Conservation (phyloP, 495 filamentous ascomycete genomes). For the Penicillium arizonense region DNA sequence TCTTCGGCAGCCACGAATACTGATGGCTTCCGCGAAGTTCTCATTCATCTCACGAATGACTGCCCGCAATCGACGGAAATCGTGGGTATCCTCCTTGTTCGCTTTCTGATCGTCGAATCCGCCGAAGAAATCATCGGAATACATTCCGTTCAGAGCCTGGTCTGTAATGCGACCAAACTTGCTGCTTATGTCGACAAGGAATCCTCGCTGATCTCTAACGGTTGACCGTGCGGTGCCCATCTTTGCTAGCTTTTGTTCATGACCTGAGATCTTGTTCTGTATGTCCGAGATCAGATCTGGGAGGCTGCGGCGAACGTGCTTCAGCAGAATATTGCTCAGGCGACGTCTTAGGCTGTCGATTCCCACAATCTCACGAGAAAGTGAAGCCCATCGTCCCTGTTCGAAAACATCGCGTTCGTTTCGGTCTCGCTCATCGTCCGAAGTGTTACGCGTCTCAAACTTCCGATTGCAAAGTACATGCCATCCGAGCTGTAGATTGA, state of each 20-base stretch:
- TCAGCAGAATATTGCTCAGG: slow-evolving; percentile 39
- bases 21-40: slow-evolving; percentile 54
- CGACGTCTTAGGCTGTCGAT: slow-evolving; percentile 39
- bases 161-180: slow-evolving; percentile 48
- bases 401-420: slow-evolving; percentile 34
- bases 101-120: slow-evolving; percentile 16
- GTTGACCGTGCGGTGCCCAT: slow-evolving; percentile 51
- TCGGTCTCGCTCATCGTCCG: slow-evolving; percentile 26
- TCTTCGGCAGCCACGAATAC: slow-evolving; percentile 37
- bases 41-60: slow-evolving; percentile 55
- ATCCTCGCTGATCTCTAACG: slow-evolving; percentile 49
- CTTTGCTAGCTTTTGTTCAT: slow-evolving; percentile 28
- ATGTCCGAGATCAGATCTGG: slow-evolving; percentile 32
- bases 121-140: slow-evolving; percentile 55
- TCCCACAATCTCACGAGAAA: slow-evolving; percentile 26
- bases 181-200: slow-evolving; percentile 53
- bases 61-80: slow-evolving; percentile 55
- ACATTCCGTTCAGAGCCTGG: slow-evolving; percentile 54
- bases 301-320: slow-evolving; percentile 41
- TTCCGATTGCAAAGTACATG: slow-evolving; percentile 63
- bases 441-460: slow-evolving; percentile 35
- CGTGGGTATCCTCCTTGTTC: not conserved
- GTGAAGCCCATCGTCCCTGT: slow-evolving; percentile 32
- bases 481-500: slow-evolving; percentile 64
- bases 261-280: slow-evolving; percentile 18